Evolutionary conservation across 2,329 filamentous ascomycete genomes (phyloP).

Genomic region (Myriosclerotinia duriaeana): DNA sequence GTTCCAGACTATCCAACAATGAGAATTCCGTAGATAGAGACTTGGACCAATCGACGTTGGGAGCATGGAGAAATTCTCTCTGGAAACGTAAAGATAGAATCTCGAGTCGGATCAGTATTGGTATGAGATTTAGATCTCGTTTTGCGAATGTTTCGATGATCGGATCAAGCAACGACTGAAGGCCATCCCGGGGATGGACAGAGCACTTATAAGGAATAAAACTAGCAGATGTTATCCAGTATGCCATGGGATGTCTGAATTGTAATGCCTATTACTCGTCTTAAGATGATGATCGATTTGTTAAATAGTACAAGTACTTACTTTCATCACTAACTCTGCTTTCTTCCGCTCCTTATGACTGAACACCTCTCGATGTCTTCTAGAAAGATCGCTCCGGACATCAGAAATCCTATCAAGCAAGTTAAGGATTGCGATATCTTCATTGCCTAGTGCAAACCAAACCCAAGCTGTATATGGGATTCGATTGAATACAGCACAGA

Average conservation of each 20-base stretch:
- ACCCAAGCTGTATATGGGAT: background rate
- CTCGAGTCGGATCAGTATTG: background rate
- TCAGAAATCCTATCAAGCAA: background rate
- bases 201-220: background rate
- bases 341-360: no score
- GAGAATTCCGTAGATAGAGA: background rate
- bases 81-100: slow-evolving; percentile 8
- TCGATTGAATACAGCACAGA: background rate
- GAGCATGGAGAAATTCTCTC: background rate
- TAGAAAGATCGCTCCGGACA: background rate
- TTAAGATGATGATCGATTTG: background rate
- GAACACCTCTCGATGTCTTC: no score
- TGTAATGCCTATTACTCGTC: background rate
- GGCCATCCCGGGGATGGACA: background rate
- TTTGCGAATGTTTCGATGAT: slow-evolving; percentile 8
- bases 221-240: slow-evolving; percentile 2
- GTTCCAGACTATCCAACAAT: background rate
- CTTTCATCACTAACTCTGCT: no score
- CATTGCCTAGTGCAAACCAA: background rate
- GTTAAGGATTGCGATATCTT: background rate
- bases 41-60: background rate
- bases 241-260: background rate
- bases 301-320: no score
- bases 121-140: background rate
- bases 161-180: background rate